Percentiles rank a stretch among this genome's conserved stretches.
phyloP scores from a whole-genome alignment of 225 moss, liverwort and hornwort genomes.

The Neckera pumila region DNA sequence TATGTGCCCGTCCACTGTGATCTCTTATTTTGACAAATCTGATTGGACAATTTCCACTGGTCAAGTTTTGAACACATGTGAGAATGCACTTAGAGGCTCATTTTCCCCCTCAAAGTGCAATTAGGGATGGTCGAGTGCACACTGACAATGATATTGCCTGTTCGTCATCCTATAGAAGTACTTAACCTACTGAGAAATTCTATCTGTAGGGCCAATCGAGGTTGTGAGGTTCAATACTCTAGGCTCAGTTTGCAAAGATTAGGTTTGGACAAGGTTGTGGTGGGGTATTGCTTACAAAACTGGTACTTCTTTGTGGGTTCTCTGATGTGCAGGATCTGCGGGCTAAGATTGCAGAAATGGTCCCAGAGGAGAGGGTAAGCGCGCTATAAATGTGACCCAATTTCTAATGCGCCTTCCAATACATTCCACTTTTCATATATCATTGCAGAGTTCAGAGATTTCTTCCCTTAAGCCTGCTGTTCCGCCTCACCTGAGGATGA shows the following conservation, averaged over 20 bases:
- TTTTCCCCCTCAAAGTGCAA: not conserved
- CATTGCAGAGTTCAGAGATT: not conserved
- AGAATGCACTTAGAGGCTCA: not conserved
- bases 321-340: slow-evolving; percentile 12
- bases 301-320: not conserved
- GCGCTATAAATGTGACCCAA: not conserved
- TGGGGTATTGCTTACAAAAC: not conserved
- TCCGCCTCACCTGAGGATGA: not conserved
- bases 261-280: not conserved
- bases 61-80: not conserved
- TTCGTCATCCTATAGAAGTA: not conserved
- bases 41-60: not conserved
- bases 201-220: not conserved
- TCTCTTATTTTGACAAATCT: not conserved
- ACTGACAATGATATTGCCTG: not conserved
- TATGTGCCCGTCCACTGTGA: not conserved
- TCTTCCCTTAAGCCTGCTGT: not conserved
- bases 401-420: no score
- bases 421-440: not conserved
- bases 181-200: not conserved
- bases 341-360: slow-evolving; percentile 31
- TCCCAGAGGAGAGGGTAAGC: slow-evolving; percentile 30
- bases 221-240: not conserved
- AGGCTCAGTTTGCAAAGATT: not conserved
- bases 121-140: not conserved